These are phyloP conservation scores for Penicillium robsamsonii DNA, from an alignment of 495 filamentous ascomycete species.

Conservation along the genomic window DNA sequence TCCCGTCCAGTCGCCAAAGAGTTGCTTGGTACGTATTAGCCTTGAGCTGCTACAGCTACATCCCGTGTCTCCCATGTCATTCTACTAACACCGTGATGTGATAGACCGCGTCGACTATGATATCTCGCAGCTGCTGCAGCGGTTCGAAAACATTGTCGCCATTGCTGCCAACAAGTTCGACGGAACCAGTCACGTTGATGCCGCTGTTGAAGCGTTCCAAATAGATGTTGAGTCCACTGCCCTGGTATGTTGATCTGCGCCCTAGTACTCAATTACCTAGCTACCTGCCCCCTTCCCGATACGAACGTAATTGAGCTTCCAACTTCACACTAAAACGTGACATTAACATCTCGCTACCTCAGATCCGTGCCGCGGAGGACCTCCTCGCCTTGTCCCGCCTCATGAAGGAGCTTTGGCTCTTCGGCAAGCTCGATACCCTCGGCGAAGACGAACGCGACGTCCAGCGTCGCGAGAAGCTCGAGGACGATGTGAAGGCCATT, in stretches of 20 bases:
- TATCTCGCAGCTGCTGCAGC: constrained; percentile 55
- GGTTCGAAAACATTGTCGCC: constrained; percentile 61
- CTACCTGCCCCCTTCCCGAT: not conserved
- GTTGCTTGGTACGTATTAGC: not conserved
- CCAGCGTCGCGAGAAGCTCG: constrained; percentile 45
- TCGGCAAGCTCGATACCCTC: constrained; percentile 65
- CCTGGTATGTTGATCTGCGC: constrained; percentile 45
- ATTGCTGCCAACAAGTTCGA: constrained; percentile 44
- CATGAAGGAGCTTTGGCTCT: constrained; percentile 74
- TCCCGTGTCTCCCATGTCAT: not conserved
- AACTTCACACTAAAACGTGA: not conserved
- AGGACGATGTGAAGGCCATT: constrained; percentile 48
- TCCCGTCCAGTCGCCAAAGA: not conserved
- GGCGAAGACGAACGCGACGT: constrained; percentile 48
- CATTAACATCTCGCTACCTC: not conserved
- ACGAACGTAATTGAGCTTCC: not conserved
- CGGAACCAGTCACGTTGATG: constrained; percentile 36
- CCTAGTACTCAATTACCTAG: not conserved
- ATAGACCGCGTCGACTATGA: constrained; percentile 55
- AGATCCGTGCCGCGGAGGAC: constrained; percentile 68
- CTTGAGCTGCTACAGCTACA: not conserved
- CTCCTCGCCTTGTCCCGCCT: constrained; percentile 58
- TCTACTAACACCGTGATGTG: constrained; percentile 13
- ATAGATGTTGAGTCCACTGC: constrained; percentile 64
- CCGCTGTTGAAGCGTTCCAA: constrained; percentile 59